Percentiles rank a stretch among this genome's conserved stretches.
These are phyloP conservation scores for Aspergillus sp. DNA, from an alignment of 2,329 filamentous ascomycete genomes.

Conservation along the genomic window DNA sequence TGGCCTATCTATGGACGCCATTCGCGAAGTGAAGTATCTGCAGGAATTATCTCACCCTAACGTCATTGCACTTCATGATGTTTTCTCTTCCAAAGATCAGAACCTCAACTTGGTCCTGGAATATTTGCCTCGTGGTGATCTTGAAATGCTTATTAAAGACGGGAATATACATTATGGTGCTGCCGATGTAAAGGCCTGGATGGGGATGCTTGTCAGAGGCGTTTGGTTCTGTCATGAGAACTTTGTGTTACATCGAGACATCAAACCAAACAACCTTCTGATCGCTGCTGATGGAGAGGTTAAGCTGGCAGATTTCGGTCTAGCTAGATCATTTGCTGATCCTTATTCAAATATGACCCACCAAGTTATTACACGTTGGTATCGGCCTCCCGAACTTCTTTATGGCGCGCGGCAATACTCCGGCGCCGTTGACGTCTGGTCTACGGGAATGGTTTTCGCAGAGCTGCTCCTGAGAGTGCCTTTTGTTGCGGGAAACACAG, in stretches of 20 bases:
- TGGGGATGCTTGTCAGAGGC: slow-evolving; percentile 90
- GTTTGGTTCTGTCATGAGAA: slow-evolving; percentile 97
- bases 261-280: slow-evolving; percentile 97
- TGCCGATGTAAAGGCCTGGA: slow-evolving; percentile 96
- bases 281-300: slow-evolving; percentile 90
- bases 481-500: slow-evolving; percentile 77
- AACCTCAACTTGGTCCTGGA: slow-evolving; percentile 96
- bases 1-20: slow-evolving; percentile 87
- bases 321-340: slow-evolving; percentile 84
- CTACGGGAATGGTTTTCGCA: slow-evolving; percentile 85
- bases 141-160: slow-evolving; percentile 92
- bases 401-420: slow-evolving; percentile 87
- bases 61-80: slow-evolving; percentile 85
- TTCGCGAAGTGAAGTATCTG: slow-evolving; percentile 92
- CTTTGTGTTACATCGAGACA: slow-evolving; percentile 89
- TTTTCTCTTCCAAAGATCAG: slow-evolving; percentile 94
- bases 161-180: slow-evolving; percentile 75
- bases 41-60: slow-evolving; percentile 93
- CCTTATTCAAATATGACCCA: slow-evolving; percentile 85
- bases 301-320: slow-evolving; percentile 96
- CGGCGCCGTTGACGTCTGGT: slow-evolving; percentile 91
- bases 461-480: slow-evolving; percentile 80
- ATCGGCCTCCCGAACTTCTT: slow-evolving; percentile 87
- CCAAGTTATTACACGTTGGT: slow-evolving; percentile 96
- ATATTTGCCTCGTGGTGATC: slow-evolving; percentile 85